Percentiles rank a stretch among this genome's conserved stretches.
phyloP scores from a whole-genome alignment of 345 rosid species.

The Diplotaxis tenuifolia region DNA sequence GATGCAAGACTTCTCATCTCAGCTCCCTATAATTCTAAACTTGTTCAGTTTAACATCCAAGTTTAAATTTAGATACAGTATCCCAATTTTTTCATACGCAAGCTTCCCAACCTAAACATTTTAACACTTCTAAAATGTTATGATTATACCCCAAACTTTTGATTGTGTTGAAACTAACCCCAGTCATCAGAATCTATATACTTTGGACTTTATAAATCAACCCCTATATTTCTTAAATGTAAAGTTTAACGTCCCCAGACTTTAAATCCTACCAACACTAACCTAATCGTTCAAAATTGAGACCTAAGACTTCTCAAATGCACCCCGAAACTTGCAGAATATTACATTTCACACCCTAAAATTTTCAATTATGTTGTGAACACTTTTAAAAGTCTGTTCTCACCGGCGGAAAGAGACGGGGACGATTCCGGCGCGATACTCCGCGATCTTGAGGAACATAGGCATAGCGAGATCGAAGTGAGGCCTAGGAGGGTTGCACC shows the following conservation, averaged over 20 bases:
- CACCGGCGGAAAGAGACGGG: conserved; percentile 82
- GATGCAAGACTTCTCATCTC: neutral
- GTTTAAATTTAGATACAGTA: neutral
- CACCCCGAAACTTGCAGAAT: neutral
- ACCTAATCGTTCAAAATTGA: neutral
- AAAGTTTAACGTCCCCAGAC: neutral
- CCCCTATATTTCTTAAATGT: neutral
- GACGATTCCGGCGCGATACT: conserved; percentile 74
- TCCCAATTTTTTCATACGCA: neutral
- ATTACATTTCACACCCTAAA: neutral
- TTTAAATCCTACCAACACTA: neutral
- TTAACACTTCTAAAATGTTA: neutral
- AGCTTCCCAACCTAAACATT: neutral
- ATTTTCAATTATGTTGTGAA: neutral
- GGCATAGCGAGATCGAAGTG: conserved; percentile 82
- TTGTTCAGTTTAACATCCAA: neutral
- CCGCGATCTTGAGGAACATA: conserved; percentile 69
- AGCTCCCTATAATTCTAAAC: neutral
- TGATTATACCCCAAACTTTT: neutral
- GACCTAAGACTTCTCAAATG: neutral
- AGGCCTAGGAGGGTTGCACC: conserved; percentile 78
- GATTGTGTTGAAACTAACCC: neutral
- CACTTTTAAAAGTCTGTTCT: neutral
- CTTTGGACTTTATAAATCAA: neutral
- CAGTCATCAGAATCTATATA: neutral